phyloP scores from a whole-genome alignment of 2,329 filamentous ascomycete genomes.

The Aspergillus sp. region DNA sequence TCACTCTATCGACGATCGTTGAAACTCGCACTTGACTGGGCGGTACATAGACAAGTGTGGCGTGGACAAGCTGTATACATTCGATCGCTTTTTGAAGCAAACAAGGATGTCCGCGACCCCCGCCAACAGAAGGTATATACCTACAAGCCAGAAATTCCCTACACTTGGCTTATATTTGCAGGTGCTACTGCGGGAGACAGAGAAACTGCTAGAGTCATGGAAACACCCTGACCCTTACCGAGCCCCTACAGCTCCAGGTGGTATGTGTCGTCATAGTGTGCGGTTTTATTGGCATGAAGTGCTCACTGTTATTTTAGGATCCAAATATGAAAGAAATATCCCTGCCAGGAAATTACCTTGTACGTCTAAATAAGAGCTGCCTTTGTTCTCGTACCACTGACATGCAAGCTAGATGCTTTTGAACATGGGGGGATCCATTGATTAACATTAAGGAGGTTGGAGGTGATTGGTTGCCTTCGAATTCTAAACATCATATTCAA shows the following conservation, averaged over 20 bases:
- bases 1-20: constrained; percentile 85
- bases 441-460: not conserved
- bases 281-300: not conserved
- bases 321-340: constrained; percentile 93
- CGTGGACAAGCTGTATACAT: constrained; percentile 95
- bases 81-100: constrained; percentile 89
- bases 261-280: constrained; percentile 46
- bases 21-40: constrained; percentile 93
- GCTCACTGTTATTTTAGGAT: constrained; percentile 53
- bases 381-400: not conserved
- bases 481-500: constrained; percentile 5
- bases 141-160: not conserved
- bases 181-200: constrained; percentile 81
- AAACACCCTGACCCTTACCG: constrained; percentile 95
- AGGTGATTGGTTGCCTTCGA: too few relatives aligned
- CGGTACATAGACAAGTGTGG: constrained; percentile 88
- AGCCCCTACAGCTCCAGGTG: constrained; percentile 86
- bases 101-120: constrained; percentile 77
- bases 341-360: constrained; percentile 74
- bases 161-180: constrained; percentile 35
- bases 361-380: constrained; percentile 48
- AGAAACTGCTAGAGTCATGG: constrained; percentile 84
- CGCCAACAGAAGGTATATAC: constrained; percentile 73
- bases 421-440: constrained; percentile 4
- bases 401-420: not conserved